Evolutionary conservation across 345 rosid genomes (phyloP), one percentile per base, ranked within the genome.

Genomic region (Eucalyptus tenuipes): DNA sequence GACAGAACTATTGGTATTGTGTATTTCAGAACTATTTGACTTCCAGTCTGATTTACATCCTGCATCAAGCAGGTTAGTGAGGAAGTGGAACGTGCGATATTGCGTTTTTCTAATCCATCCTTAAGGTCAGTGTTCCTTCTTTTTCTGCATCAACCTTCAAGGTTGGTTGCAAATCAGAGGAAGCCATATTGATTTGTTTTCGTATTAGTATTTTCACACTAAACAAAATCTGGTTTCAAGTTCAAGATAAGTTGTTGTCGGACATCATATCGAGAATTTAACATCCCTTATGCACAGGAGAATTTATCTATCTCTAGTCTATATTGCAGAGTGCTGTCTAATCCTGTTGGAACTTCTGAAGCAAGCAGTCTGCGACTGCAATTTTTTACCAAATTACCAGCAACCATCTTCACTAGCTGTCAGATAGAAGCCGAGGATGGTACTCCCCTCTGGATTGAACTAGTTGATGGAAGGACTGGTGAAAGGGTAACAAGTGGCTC

Each of bases 321-420:
- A 45, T 57, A 53, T 86, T 27, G 86, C 90, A 89, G 90, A 79
- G 45, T 64, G 50, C 48, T 50, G 49, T n/a, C 61, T 27, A 79
- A 53, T 22, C 31, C 37, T 15, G 45, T 31, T 14, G 86, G 53
- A 20, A 88, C 40, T 85, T 57, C 88, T 3, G 59, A 87, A 42
- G 89, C 44, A 82, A 87, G 88, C 61, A 92, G 92, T 24, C 49
- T 92, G n/a, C 71, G 89, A 25, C 87, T 93, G 86, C 90, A 49
- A n/a, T 93, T 93, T 55, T 88, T 57, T 8, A 88, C 88, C 53
- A 88, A 87, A 84, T 87, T 88, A 52, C 89, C 91, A 8, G 9
- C 91, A 13, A 87, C 88, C 87, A 89, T 93, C 49, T 92, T 91
- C 31, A 93, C 93, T 4, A 87, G 89, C 52, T 50, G 89, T 59